Base-by-base conservation (phyloP, 345 rosid genomes). In the Syzygium aqueum region DNA sequence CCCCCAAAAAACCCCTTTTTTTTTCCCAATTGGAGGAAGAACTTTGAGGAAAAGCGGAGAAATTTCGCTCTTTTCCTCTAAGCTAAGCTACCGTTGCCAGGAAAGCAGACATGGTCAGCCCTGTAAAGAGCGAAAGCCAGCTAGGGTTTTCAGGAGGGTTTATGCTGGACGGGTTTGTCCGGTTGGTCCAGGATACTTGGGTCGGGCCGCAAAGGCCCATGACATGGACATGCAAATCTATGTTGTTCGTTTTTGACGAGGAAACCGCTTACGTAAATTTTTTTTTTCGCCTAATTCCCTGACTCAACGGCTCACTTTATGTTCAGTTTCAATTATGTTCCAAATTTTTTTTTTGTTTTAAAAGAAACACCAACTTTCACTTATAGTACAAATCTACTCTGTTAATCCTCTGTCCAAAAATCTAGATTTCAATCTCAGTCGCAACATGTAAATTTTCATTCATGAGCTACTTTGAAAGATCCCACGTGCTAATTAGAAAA, bases 1-100 rank as follows among this genome's bases (percentile, higher is more conserved):
- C 40, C 22, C 22, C 14, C 0, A 57, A 7, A 65, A 30, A 1
- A 5, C 57, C 57, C 1, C 0, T 5, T 11, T 33, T 8, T 2
- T n/a, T 61, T 61, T 19, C 5, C 3, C 80, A 40, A 19, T 33
- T 73, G 80, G 80, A 73, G 80, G 40, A 73, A 73, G 49, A 33
- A 33, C 25, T 37, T 25, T 9, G 49, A 73, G 49, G 80, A 73
- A 73, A 33, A 33, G 46, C 9, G 22, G 46, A 73, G 80, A 19
- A 33, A 73, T 11, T 33, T 17, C 80, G 49, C 80, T 21, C 46
- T 8, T 67, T 19, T 33, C 49, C 49, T 19, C 80, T 19, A 10
- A 10, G 46, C 46, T 21, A 8, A 17, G 80, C 46, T 33, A 19
- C 25, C 49, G 0, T 17, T 17, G 46, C 43, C 78, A 19, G 59